phyloP scores from a whole-genome alignment of 208 protist species.

The Trypanosoma conorhini region DNA sequence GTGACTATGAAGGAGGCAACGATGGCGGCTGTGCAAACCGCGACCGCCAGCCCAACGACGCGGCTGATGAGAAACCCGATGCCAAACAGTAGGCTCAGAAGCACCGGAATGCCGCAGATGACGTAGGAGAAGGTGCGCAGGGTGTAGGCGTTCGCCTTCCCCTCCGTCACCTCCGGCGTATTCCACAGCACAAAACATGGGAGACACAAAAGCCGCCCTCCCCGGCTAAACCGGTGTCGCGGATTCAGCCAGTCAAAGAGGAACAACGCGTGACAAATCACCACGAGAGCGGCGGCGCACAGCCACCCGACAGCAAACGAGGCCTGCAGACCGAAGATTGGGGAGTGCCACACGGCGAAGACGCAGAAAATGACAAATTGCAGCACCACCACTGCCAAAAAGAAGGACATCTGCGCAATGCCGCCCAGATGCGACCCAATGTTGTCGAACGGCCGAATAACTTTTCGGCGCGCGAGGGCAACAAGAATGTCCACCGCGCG shows the following conservation, averaged over 20 bases:
- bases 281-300: slow-evolving; percentile 41
- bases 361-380: slow-evolving; percentile 67
- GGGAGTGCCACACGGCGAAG: slow-evolving; percentile 34
- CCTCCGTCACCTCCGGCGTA: slow-evolving; percentile 22
- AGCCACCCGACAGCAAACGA: slow-evolving; percentile 69
- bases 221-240: too few species aligned
- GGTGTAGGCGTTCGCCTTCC: slow-evolving; percentile 20
- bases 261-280: slow-evolving; percentile 54
- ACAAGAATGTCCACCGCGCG: slow-evolving; percentile 45
- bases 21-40: slow-evolving; percentile 28
- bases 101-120: slow-evolving; percentile 54
- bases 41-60: slow-evolving; percentile 44
- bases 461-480: slow-evolving; percentile 33
- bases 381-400: slow-evolving; percentile 32
- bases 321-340: slow-evolving; percentile 46
- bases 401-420: slow-evolving; percentile 43
- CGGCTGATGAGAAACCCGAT: slow-evolving; percentile 72
- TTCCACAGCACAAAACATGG: slow-evolving; percentile 58
- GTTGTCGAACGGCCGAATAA: slow-evolving; percentile 56
- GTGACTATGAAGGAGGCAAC: slow-evolving; percentile 52
- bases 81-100: slow-evolving; percentile 59
- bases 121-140: slow-evolving; percentile 53
- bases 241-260: slow-evolving; percentile 42
- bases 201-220: slow-evolving; percentile 24
- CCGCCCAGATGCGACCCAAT: slow-evolving; percentile 40